Evolutionary conservation across 1,284 basidiomycete genomes (phyloP).

Genomic region (Austroboletus novae-zelandiae): DNA sequence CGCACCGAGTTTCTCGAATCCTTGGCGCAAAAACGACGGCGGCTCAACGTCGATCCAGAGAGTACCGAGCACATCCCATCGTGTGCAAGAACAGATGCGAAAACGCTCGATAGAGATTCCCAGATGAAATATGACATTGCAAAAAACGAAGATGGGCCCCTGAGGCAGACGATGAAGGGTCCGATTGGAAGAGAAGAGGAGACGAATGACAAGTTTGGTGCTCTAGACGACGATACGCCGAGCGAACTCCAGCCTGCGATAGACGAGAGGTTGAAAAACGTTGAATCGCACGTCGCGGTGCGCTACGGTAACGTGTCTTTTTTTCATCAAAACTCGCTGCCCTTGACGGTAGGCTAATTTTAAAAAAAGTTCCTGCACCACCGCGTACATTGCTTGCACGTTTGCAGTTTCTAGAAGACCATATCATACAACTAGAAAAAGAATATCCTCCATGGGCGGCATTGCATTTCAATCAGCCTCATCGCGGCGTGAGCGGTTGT

Average conservation of each 20-base stretch:
- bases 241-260: slow-evolving; percentile 54
- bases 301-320: slow-evolving; percentile 56
- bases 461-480: slow-evolving; percentile 77
- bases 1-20: slow-evolving; percentile 67
- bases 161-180: slow-evolving; percentile 53
- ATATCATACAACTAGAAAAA: slow-evolving; percentile 68
- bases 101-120: slow-evolving; percentile 61
- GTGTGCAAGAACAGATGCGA: slow-evolving; percentile 72
- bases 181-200: slow-evolving; percentile 18
- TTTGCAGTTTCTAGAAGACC: slow-evolving; percentile 69
- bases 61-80: slow-evolving; percentile 38
- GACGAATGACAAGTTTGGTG: slow-evolving; percentile 15
- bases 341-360: not conserved
- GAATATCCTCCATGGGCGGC: slow-evolving; percentile 83
- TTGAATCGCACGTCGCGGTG: slow-evolving; percentile 68
- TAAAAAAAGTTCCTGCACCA: slow-evolving; percentile 57
- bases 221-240: slow-evolving; percentile 31
- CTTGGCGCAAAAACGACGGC: slow-evolving; percentile 51
- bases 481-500: slow-evolving; percentile 60
- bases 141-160: slow-evolving; percentile 73
- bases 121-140: slow-evolving; percentile 84
- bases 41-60: slow-evolving; percentile 32
- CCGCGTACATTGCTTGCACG: slow-evolving; percentile 62
- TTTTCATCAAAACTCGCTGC: not conserved
- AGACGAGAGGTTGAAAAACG: slow-evolving; percentile 57